These are phyloP conservation scores for Neurospora sp. DNA, from an alignment of 495 filamentous ascomycete genomes.

Conservation along the genomic window DNA sequence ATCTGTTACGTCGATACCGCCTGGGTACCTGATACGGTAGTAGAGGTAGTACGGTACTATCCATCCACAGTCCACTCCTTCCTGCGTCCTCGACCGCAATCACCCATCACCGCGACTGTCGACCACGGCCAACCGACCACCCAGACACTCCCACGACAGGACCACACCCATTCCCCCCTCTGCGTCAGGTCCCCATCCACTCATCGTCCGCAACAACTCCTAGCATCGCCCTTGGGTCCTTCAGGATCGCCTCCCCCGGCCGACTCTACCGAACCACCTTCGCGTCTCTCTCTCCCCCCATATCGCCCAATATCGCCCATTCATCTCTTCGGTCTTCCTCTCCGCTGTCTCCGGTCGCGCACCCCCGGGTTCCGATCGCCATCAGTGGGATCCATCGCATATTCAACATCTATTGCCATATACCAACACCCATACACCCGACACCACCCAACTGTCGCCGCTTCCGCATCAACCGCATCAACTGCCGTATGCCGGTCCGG, in stretches of 20 bases:
- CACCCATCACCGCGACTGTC: slow-evolving; percentile 2
- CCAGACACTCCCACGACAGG: slow-evolving; percentile 1
- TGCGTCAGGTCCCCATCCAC: slow-evolving; percentile 9
- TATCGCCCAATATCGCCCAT: not conserved
- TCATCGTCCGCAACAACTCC: slow-evolving; percentile 2
- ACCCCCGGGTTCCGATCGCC: not conserved
- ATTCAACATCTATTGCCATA: not conserved
- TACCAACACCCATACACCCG: not conserved
- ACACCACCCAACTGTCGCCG: not conserved
- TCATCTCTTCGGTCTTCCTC: not conserved
- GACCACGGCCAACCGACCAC: slow-evolving; percentile 1
- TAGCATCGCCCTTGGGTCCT: not conserved
- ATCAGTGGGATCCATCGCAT: not conserved
- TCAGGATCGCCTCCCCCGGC: not conserved
- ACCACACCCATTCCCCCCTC: slow-evolving; percentile 10
- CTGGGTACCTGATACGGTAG: not conserved
- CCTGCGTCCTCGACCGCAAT: slow-evolving; percentile 2
- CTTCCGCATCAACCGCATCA: not conserved
- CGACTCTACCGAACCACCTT: slow-evolving; percentile 1
- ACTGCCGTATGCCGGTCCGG: not conserved
- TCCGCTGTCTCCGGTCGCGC: not conserved
- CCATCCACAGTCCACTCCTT: slow-evolving; percentile 1
- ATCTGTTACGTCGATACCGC: not conserved
- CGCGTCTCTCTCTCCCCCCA: not conserved
- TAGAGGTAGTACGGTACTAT: not conserved